Conservation (phyloP, 2,329 filamentous ascomycete genomes). For the Cordyceps militaris region DNA sequence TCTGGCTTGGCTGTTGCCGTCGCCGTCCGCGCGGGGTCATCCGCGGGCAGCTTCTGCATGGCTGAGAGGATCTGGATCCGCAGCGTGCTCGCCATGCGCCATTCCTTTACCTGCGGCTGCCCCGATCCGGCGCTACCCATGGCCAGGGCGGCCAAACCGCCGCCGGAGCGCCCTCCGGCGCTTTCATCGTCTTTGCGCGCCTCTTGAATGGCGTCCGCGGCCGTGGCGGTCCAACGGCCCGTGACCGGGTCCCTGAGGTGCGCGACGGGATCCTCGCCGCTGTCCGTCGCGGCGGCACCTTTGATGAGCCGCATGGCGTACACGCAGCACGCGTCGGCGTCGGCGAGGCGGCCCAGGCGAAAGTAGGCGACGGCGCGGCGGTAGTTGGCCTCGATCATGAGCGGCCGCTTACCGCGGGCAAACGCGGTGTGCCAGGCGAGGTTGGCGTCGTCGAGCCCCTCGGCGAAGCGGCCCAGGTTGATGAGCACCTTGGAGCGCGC, state of each 20-base stretch:
- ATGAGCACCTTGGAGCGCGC: constrained; percentile 75
- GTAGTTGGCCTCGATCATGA: constrained; percentile 75
- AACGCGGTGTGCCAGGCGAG: constrained; percentile 54
- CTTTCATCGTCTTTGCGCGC: constrained; percentile 23
- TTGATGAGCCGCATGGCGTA: constrained; percentile 42
- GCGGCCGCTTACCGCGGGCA: constrained; percentile 64
- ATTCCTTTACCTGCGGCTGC: constrained; percentile 19
- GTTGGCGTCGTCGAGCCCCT: constrained; percentile 65
- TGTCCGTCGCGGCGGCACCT: constrained; percentile 25
- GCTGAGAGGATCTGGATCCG: constrained; percentile 40
- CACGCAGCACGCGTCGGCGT: constrained; percentile 64
- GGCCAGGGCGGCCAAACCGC: constrained; percentile 3
- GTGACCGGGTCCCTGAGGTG: constrained; percentile 31
- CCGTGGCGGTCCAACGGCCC: constrained; percentile 41
- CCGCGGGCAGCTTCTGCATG: constrained; percentile 37
- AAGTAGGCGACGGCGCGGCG: constrained; percentile 69
- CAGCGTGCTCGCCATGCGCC: constrained; percentile 37
- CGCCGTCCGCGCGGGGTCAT: constrained; percentile 40
- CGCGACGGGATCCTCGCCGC: constrained; percentile 24
- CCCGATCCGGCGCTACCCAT: neutral
- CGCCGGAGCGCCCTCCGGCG: neutral
- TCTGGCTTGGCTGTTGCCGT: constrained; percentile 28
- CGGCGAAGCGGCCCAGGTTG: constrained; percentile 51
- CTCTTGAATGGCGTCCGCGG: constrained; percentile 23
- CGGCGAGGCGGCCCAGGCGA: constrained; percentile 62